Evolutionary conservation across 208 protist genomes (phyloP).

Genomic region (Phytomonas francai): DNA sequence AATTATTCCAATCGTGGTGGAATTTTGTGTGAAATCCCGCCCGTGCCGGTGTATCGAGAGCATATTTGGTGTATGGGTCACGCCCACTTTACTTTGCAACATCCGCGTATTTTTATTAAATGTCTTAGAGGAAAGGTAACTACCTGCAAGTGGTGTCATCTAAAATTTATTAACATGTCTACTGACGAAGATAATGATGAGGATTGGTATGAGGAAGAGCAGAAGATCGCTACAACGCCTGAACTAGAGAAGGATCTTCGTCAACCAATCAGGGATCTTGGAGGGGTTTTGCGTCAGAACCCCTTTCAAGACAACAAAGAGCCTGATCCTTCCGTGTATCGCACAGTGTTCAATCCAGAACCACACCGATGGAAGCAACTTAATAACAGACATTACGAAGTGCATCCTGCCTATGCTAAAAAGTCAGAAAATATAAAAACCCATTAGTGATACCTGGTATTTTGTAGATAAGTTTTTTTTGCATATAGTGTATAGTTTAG

Average conservation of each 20-base stretch:
- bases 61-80: conserved; percentile 88
- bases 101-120: conserved; percentile 87
- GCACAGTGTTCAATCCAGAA: conserved; percentile 76
- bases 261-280: conserved; percentile 71
- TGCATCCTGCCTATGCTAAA: conserved; percentile 73
- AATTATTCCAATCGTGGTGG: conserved; percentile 76
- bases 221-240: conserved; percentile 80
- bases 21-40: conserved; percentile 85
- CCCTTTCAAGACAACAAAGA: conserved; percentile 76
- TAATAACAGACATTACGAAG: conserved; percentile 64
- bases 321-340: conserved; percentile 77
- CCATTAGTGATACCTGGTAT: background rate
- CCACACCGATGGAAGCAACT: conserved; percentile 75
- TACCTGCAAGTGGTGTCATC: conserved; percentile 80
- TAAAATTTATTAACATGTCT: conserved; percentile 89
- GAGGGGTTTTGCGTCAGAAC: conserved; percentile 57
- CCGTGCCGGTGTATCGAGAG: conserved; percentile 73
- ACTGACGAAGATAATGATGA: conserved; percentile 84
- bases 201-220: conserved; percentile 82
- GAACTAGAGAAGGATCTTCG: conserved; percentile 67
- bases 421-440: conserved; percentile 12
- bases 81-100: conserved; percentile 71
- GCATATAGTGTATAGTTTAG: background rate
- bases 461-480: background rate
- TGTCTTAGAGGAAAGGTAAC: conserved; percentile 69